Evolutionary conservation across 805 yeast genomes (phyloP), one percentile per base, ranked within the genome.

Genomic region (Saitoella complicata): DNA sequence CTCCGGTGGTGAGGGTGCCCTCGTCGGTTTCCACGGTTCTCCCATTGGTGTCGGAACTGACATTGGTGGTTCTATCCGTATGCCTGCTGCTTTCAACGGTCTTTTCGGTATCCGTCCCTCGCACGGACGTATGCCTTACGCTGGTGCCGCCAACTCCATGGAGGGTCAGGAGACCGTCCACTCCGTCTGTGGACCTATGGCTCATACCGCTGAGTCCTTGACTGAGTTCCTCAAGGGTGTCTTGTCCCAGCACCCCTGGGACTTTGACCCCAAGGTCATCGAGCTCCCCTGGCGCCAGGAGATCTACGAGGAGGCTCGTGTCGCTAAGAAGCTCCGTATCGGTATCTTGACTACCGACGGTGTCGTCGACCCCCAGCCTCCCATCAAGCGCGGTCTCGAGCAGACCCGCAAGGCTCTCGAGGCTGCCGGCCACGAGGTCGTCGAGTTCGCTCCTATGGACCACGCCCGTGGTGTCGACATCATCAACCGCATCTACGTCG

Each of bases 121-220:
- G 32, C 49, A 55, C n/a, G 54, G 53, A 45, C 45, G 55, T 11
- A 43, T 52, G 13, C 55, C 55, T 6, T 50, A 46, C 39, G 48
- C 45, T 11, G 57, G 66, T 42, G 65, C 66, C 5, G 59, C 59
- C n/a, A 65, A 61, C 38, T 61, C 69, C 2, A 59, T 51, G 42
- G 66, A 66, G 6, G 76, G 73, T 32, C 77, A 73, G 57, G 76
- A 72, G 53, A 62, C 71, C 37, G 72, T 75, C 31, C 66, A 69
- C n/a, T 59, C 70, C 11, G 69, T 70, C 9, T 63, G 65, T 48
- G 79, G 78, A 1, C 76, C 78, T 1, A 53, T 73, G 50, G 56
- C 71, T 1, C 54, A 57, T 5, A 55, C 62, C 5, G 48, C 69
- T 7, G 67, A 65, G 31, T 55, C 65, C n/a, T 44, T 72, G 29